Conservation (phyloP, 805 yeast species). For the Candida fluviatilis region DNA sequence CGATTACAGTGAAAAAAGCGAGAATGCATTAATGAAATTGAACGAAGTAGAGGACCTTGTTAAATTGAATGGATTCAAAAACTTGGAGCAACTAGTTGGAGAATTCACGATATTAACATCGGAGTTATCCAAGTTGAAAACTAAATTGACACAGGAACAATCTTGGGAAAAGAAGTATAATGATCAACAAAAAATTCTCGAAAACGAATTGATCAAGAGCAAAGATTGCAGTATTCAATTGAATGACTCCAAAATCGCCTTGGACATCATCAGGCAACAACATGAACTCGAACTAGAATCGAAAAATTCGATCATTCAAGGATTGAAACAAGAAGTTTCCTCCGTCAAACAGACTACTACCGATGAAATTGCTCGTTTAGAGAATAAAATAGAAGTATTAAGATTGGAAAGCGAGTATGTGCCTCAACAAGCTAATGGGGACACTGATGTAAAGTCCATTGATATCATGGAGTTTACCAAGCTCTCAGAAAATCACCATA, state of each 20-base stretch:
- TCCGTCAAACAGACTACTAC: constrained; percentile 29
- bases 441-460: constrained; percentile 18
- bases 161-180: constrained; percentile 23
- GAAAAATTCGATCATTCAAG: constrained; percentile 29
- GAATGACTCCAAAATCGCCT: constrained; percentile 29
- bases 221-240: constrained; percentile 17
- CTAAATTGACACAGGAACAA: constrained; percentile 14
- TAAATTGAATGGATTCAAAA: constrained; percentile 22
- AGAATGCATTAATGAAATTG: constrained; percentile 24
- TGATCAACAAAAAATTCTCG: constrained; percentile 20
- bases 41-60: constrained; percentile 38
- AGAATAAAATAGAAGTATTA: constrained; percentile 63
- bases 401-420: constrained; percentile 55
- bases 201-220: constrained; percentile 19
- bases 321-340: constrained; percentile 25
- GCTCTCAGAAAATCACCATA: constrained; percentile 45
- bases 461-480: constrained; percentile 41
- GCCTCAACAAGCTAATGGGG: constrained; percentile 1
- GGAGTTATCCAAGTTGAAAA: constrained; percentile 12
- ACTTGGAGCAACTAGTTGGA: constrained; percentile 24
- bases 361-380: constrained; percentile 55
- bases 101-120: constrained; percentile 12
- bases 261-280: constrained; percentile 27
- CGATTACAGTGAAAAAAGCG: constrained; percentile 26
- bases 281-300: constrained; percentile 29